A percentile compares a stretch with the other conserved stretches of the same genome.
Conservation (phyloP, 768 basidiomycete species). For the Auricularia cornea region DNA sequence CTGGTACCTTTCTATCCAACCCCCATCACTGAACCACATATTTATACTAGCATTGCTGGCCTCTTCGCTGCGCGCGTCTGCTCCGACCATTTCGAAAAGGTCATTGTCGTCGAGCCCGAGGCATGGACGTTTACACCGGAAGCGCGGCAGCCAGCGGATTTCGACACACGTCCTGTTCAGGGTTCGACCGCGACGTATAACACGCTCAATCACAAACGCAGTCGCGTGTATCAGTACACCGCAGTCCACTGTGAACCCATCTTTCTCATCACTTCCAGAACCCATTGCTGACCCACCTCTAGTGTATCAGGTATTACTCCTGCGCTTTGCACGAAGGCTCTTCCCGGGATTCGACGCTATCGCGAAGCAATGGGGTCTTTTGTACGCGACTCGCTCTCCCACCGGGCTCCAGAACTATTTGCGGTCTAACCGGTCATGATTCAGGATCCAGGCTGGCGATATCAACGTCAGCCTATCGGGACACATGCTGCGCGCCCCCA, state of each 20-base stretch:
- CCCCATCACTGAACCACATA: neutral
- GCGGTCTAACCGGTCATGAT: no score
- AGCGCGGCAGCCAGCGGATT: slow-evolving; percentile 7
- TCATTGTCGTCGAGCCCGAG: slow-evolving; percentile 27
- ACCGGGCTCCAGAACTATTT: no score
- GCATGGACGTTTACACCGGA: slow-evolving; percentile 16
- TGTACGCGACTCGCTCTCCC: neutral
- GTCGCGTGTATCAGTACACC: neutral
- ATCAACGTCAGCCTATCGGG: slow-evolving; percentile 12
- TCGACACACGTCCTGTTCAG: neutral
- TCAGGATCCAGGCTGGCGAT: slow-evolving; percentile 12
- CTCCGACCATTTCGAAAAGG: slow-evolving; percentile 24
- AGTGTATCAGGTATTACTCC: neutral
- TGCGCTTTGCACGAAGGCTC: neutral
- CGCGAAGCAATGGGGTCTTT: slow-evolving; percentile 9
- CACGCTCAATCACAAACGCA: neutral
- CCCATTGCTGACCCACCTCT: neutral
- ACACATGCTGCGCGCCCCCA: slow-evolving; percentile 5
- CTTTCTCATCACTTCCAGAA: neutral
- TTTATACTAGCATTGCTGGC: slow-evolving; percentile 28
- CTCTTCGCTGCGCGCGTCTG: slow-evolving; percentile 25
- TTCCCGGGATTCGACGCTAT: slow-evolving; percentile 6
- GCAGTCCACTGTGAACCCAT: neutral
- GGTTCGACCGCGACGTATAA: neutral
- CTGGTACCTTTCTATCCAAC: neutral